Percentiles rank a stretch among this genome's conserved stretches.
Evolutionary conservation across 768 basidiomycete genomes (phyloP).

Genomic region (Roridomyces roridus): DNA sequence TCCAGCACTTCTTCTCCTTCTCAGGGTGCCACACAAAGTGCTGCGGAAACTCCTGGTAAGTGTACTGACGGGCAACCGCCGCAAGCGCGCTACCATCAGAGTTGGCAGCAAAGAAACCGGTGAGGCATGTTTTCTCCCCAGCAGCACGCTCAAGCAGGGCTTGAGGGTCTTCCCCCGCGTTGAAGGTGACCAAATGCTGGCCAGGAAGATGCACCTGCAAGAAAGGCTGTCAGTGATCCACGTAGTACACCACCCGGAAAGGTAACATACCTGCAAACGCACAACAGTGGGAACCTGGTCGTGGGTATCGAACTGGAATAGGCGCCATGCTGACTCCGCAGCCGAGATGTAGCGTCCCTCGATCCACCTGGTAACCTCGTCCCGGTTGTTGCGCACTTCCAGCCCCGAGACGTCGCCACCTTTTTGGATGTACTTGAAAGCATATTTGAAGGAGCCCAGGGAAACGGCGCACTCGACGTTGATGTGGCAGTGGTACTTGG

Average conservation of each 20-base stretch:
- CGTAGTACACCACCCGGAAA: too few relatives aligned
- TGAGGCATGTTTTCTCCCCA: slow-evolving; percentile 17
- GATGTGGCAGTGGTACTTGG: slow-evolving; percentile 35
- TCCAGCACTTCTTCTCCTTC: slow-evolving; percentile 33
- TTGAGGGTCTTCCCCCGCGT: slow-evolving; percentile 30
- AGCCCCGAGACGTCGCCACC: slow-evolving; percentile 7
- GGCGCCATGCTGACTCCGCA: slow-evolving; percentile 42
- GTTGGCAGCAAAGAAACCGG: slow-evolving; percentile 38
- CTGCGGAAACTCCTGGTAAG: slow-evolving; percentile 32
- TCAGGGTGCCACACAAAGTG: not conserved
- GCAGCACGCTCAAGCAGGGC: slow-evolving; percentile 14
- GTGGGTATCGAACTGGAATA: slow-evolving; percentile 42
- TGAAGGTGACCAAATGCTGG: slow-evolving; percentile 45
- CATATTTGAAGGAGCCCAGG: slow-evolving; percentile 28
- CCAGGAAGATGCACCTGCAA: slow-evolving; percentile 45
- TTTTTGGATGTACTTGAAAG: slow-evolving; percentile 1
- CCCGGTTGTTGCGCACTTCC: not conserved
- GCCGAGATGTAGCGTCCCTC: slow-evolving; percentile 35
- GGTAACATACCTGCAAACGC: slow-evolving; percentile 28
- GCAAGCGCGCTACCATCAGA: slow-evolving; percentile 15
- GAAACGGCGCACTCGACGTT: slow-evolving; percentile 44
- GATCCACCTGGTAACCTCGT: slow-evolving; percentile 24
- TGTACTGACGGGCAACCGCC: slow-evolving; percentile 18
- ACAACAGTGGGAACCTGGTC: slow-evolving; percentile 42
- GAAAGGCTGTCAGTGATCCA: too few relatives aligned